Evolutionary conservation across 1,284 basidiomycete genomes (phyloP).

Genomic region (Cryptococcus sp.): DNA sequence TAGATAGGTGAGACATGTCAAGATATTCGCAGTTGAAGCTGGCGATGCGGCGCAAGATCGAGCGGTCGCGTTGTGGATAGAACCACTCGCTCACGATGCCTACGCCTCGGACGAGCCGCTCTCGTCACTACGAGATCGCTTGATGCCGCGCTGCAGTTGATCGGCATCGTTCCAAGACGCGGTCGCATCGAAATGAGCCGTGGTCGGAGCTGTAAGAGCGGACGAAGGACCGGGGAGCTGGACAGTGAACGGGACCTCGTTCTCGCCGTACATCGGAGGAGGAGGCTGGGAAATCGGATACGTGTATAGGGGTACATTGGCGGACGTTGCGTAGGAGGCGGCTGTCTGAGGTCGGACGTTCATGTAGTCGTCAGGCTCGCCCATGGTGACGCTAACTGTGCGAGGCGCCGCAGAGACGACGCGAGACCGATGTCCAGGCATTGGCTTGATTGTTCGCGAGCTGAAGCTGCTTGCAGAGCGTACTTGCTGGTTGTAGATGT

Average conservation of each 20-base stretch:
- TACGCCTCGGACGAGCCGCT: background rate
- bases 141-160: constrained; percentile 6
- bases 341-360: constrained; percentile 3
- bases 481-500: constrained; percentile 17
- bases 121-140: constrained; percentile 11
- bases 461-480: constrained; percentile 16
- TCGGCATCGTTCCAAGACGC: background rate
- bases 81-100: too few relatives aligned
- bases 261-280: constrained; percentile 42
- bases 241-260: constrained; percentile 38
- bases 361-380: constrained; percentile 18
- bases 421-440: constrained; percentile 22
- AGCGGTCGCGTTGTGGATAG: too few relatives aligned
- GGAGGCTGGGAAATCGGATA: constrained; percentile 10
- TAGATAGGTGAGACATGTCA: too few relatives aligned
- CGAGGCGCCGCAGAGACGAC: constrained; percentile 22
- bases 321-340: background rate
- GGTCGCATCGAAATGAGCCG: background rate
- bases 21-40: too few relatives aligned
- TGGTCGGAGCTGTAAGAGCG: background rate
- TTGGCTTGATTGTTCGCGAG: constrained; percentile 23
- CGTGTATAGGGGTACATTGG: constrained; percentile 1
- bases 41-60: too few relatives aligned
- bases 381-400: constrained; percentile 26
- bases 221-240: constrained; percentile 25